phyloP scores from a whole-genome alignment of 2,329 filamentous ascomycete species.

The Coccinonectria pachysandricola region DNA sequence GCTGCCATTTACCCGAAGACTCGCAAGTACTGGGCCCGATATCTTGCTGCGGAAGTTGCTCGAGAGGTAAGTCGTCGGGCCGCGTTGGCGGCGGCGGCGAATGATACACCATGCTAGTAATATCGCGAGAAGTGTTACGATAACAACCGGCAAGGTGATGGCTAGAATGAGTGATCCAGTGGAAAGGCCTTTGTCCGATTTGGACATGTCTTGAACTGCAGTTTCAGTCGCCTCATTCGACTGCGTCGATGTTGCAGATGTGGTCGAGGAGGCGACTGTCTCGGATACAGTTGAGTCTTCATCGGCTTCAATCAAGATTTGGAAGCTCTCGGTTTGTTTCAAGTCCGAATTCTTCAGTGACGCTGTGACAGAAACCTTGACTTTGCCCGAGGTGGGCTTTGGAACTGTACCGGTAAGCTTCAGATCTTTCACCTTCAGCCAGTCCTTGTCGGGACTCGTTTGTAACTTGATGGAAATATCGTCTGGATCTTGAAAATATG shows the following conservation, averaged over 20 bases:
- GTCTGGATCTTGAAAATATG: slow-evolving; percentile 30
- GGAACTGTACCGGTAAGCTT: slow-evolving; percentile 33
- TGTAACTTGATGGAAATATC: slow-evolving; percentile 29
- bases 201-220: slow-evolving; percentile 5
- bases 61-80: slow-evolving; percentile 18
- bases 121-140: slow-evolving; percentile 23
- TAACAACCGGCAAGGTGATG: slow-evolving; percentile 33
- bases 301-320: too few species aligned
- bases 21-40: slow-evolving; percentile 21
- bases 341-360: slow-evolving; percentile 23
- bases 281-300: too few species aligned
- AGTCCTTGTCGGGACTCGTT: slow-evolving; percentile 27
- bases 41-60: slow-evolving; percentile 23
- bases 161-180: slow-evolving; percentile 31
- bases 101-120: slow-evolving; percentile 24
- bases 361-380: slow-evolving; percentile 23
- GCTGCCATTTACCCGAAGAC: slow-evolving; percentile 18
- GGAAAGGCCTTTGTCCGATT: slow-evolving; percentile 14
- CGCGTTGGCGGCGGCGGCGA: slow-evolving; percentile 21
- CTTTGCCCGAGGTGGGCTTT: slow-evolving; percentile 20
- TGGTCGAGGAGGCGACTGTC: too few species aligned
- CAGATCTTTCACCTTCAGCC: slow-evolving; percentile 32
- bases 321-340: slow-evolving; percentile 28
- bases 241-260: slow-evolving; percentile 13
- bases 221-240: slow-evolving; percentile 11